Evolutionary conservation across 495 filamentous ascomycete genomes (phyloP), one percentile per base, ranked within the genome.

Genomic region (Penicillium crystallinum): DNA sequence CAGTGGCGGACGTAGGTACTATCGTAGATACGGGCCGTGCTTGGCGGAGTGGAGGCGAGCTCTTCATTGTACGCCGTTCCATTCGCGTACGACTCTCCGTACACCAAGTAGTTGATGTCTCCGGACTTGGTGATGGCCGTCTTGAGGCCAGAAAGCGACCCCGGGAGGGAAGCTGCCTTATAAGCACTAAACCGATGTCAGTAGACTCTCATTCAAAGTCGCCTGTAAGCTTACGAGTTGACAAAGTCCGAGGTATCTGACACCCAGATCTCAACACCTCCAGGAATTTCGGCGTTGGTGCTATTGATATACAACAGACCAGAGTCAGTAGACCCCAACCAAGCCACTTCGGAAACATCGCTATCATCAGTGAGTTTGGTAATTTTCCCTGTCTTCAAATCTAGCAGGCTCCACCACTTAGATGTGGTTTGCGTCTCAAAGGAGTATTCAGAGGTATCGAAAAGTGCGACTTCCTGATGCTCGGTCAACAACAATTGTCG

Each of bases 1-100:
- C 88, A 92, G 61, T 92, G 87, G 17, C 88, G 80, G 31, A 85
- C 81, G 61, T 88, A 91, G 38, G 89, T 76, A 49, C 76, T 78
- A 43, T 81, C 79, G 59, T 90, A 91, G 30, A 89, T 76, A 46
- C 79, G 80, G 6, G 78, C 88, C 11, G 78, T 76, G 11, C 84
- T 82, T 4, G 70, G 59, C 6, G 79, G 75, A 38, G 78, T 81
- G 48, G 73, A 63, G 17, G 77, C 84, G 0, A 75, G 69, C 46
- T 83, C 71, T 10, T 74, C 67, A 53, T 89, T 86, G 65, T 82
- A 81, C 2, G 85, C 68, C 1, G 77, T 70, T 6, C 86, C 88
- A 30, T 80, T 77, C 10, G 81, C 71, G 36, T 80, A 83, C 0
- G 84, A 77, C 43, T 81, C 64, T 14, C 75, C 83, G 15, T 85